phyloP scores from a whole-genome alignment of 2,329 filamentous ascomycete species.

The Fusarium annulatum region DNA sequence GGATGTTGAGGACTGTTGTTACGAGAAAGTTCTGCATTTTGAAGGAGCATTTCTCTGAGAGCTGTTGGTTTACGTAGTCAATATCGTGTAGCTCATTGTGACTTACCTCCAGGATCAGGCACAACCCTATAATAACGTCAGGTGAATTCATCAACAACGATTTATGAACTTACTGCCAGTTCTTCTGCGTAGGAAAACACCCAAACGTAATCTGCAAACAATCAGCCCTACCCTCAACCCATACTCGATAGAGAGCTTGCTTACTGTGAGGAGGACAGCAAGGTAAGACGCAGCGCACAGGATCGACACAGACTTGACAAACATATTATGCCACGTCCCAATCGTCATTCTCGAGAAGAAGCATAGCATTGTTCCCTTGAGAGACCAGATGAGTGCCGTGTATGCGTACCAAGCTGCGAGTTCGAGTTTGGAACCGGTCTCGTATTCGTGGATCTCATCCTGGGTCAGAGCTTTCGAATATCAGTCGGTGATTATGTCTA shows the following conservation, averaged over 20 bases:
- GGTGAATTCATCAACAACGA: rapidly evolving
- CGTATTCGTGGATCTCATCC: slow-evolving; percentile 44
- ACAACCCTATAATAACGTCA: neutral
- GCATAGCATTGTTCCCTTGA: slow-evolving; percentile 47
- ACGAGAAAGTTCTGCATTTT: slow-evolving; percentile 37
- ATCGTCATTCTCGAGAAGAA: slow-evolving; percentile 47
- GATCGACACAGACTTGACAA: slow-evolving; percentile 29
- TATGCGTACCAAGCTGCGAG: slow-evolving; percentile 55
- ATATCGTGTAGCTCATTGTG: rapidly evolving
- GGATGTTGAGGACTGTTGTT: slow-evolving; percentile 36
- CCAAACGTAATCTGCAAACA: slow-evolving; percentile 28
- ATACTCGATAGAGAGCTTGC: rapidly evolving
- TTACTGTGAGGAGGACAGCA: slow-evolving; percentile 39
- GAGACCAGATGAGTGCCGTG: slow-evolving; percentile 51
- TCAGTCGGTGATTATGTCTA: neutral
- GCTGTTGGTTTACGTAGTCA: neutral
- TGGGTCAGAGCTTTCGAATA: slow-evolving; percentile 34
- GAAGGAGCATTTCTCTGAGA: slow-evolving; percentile 23
- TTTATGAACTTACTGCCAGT: slow-evolving; percentile 28
- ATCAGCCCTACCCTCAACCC: neutral
- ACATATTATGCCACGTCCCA: slow-evolving; percentile 40
- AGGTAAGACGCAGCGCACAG: slow-evolving; percentile 16
- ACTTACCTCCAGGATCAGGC: slow-evolving; percentile 32
- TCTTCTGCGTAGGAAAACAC: slow-evolving; percentile 35
- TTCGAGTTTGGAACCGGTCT: slow-evolving; percentile 51